These are phyloP conservation scores for Pyrenophora seminiperda DNA, from an alignment of 2,329 filamentous ascomycete genomes.

Conservation along the genomic window DNA sequence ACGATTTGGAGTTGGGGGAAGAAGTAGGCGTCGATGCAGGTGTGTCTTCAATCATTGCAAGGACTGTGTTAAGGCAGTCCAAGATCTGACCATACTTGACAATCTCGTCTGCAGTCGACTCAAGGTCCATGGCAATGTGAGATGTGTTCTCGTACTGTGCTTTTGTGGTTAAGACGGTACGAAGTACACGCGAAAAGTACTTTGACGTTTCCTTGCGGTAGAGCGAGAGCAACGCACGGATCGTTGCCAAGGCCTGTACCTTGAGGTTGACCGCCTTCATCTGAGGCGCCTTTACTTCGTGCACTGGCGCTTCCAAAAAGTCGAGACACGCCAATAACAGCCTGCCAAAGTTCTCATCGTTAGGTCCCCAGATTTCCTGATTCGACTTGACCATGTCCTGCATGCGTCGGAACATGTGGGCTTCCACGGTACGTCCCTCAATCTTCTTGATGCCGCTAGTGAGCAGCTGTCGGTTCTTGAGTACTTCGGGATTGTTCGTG, in stretches of 20 bases:
- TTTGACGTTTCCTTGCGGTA: conserved; percentile 69
- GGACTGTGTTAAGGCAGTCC: conserved; percentile 53
- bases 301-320: conserved; percentile 67
- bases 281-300: conserved; percentile 54
- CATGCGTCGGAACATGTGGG: conserved; percentile 78
- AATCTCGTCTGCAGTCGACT: conserved; percentile 74
- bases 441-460: conserved; percentile 77
- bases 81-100: conserved; percentile 67
- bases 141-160: conserved; percentile 69
- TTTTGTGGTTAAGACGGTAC: conserved; percentile 68
- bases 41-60: conserved; percentile 44
- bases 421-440: conserved; percentile 72
- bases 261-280: conserved; percentile 75
- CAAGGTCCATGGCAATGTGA: conserved; percentile 75
- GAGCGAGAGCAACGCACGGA: conserved; percentile 73
- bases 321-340: conserved; percentile 71
- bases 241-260: conserved; percentile 73
- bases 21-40: conserved; percentile 32
- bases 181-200: conserved; percentile 70
- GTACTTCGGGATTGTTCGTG: conserved; percentile 47
- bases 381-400: conserved; percentile 74
- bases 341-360: conserved; percentile 72
- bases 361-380: conserved; percentile 65
- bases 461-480: conserved; percentile 62
- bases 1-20: conserved; percentile 42